A percentile compares a stretch with the other conserved stretches of the same genome.
phyloP scores from a whole-genome alignment of 169 alveolate species.

The Miamiensis avidus region DNA sequence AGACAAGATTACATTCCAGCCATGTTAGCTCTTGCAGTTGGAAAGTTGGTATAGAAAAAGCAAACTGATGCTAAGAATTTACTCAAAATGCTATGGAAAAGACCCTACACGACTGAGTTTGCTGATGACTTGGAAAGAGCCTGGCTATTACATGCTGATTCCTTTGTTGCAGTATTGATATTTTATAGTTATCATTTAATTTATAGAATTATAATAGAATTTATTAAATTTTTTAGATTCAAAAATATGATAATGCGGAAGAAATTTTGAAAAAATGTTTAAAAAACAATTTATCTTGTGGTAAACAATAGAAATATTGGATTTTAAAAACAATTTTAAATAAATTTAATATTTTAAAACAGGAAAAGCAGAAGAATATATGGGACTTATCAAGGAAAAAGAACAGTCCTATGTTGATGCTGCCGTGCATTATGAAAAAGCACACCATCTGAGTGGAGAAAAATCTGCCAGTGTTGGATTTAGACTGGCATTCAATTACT shows the following conservation, averaged over 20 bases:
- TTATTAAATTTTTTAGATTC: background rate
- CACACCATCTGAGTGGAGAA: conserved; percentile 82
- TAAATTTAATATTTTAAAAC: conserved; percentile 18
- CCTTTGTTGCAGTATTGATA: conserved; percentile 24
- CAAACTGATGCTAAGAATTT: conserved; percentile 71
- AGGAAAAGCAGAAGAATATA: conserved; percentile 88
- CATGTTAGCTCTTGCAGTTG: conserved; percentile 78
- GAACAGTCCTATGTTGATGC: conserved; percentile 86
- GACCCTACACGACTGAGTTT: conserved; percentile 75
- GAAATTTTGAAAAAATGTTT: conserved; percentile 69
- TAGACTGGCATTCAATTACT: conserved; percentile 86
- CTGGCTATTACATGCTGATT: conserved; percentile 88
- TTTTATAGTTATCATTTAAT: background rate
- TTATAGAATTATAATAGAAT: background rate
- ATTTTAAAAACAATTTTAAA: background rate
- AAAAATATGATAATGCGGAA: conserved; percentile 64
- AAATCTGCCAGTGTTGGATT: conserved; percentile 85
- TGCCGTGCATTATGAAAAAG: conserved; percentile 82
- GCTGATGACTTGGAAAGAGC: conserved; percentile 90
- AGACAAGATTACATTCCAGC: conserved; percentile 85
- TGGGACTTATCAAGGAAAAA: conserved; percentile 88
- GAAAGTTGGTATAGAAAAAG: conserved; percentile 75
- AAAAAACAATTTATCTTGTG: conserved; percentile 78
- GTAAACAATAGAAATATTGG: background rate
- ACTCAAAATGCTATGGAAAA: conserved; percentile 55